Conservation (phyloP, 176 grass and related monocot genomes). For the Dactylis glomerata region DNA sequence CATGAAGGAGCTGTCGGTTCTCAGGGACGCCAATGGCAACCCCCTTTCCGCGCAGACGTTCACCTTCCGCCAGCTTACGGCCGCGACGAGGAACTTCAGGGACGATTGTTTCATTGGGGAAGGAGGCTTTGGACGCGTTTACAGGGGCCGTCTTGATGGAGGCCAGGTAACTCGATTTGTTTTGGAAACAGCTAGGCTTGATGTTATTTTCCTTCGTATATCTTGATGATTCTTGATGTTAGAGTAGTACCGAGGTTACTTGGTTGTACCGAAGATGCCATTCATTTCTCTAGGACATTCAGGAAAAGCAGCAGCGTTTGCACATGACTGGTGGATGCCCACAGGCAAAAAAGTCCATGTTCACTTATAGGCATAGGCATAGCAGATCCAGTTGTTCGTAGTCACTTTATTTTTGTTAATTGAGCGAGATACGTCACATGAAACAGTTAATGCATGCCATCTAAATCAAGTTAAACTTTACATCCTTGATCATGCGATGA, state of each 20-base stretch:
- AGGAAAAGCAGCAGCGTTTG: constrained; percentile 26
- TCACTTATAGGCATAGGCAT: constrained; percentile 21
- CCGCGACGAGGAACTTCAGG: constrained; percentile 78
- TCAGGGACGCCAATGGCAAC: constrained; percentile 48
- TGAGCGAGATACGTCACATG: constrained; percentile 23
- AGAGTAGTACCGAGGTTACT: constrained; percentile 24
- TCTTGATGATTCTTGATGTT: constrained; percentile 42
- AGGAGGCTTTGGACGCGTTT: constrained; percentile 89
- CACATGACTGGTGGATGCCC: constrained; percentile 46
- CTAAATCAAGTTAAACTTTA: not conserved
- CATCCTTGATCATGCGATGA: not conserved
- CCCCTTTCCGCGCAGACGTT: constrained; percentile 70
- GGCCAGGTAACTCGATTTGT: constrained; percentile 52
- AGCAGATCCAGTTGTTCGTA: constrained; percentile 20
- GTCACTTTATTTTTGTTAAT: constrained; percentile 14
- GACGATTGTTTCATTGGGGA: constrained; percentile 83
- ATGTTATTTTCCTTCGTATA: not conserved
- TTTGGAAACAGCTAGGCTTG: not conserved
- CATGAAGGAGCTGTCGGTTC: constrained; percentile 33
- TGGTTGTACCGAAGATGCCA: constrained; percentile 18
- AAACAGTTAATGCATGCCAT: constrained; percentile 15
- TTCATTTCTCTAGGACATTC: constrained; percentile 44
- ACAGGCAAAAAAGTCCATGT: constrained; percentile 31
- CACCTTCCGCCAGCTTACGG: constrained; percentile 80
- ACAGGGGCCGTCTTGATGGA: constrained; percentile 68